Evolutionary conservation across 192 early-diverging fungal genomes (phyloP).

Genomic region (Phlyctochytrium bullatum): DNA sequence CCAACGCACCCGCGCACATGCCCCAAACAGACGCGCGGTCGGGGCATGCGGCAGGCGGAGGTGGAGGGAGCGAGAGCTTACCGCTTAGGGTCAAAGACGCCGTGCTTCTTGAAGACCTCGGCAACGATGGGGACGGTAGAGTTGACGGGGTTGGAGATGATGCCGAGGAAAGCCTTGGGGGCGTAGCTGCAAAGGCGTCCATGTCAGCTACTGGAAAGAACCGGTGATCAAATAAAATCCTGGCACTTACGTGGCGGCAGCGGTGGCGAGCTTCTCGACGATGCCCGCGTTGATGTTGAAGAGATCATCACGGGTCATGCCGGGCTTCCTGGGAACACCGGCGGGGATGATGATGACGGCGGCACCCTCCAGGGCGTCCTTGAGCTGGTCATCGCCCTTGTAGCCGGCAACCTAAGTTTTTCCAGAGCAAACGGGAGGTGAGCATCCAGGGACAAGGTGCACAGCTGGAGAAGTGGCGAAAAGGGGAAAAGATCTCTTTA

Average conservation of each 20-base stretch:
- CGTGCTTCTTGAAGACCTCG: conserved; percentile 58
- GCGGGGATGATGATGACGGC: conserved; percentile 90
- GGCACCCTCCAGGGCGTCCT: conserved; percentile 63
- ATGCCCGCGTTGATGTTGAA: conserved; percentile 99
- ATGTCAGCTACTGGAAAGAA: neutral
- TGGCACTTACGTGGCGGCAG: conserved; percentile 68
- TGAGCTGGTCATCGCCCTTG: conserved; percentile 65
- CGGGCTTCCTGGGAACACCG: conserved; percentile 96
- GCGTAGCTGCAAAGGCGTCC: conserved; percentile 38
- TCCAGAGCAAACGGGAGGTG: neutral
- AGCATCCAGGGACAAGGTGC: neutral
- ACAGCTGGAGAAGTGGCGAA: neutral
- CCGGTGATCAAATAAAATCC: conserved; percentile 11
- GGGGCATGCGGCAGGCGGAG: neutral
- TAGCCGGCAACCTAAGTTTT: conserved; percentile 57
- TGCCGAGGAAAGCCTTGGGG: conserved; percentile 60
- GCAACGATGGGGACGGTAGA: conserved; percentile 65
- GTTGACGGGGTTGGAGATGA: conserved; percentile 72
- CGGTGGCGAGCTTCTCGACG: conserved; percentile 77
- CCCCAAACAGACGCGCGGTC: no score
- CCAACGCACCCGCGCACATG: no score
- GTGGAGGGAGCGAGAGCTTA: conserved; percentile 1
- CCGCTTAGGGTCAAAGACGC: conserved; percentile 61
- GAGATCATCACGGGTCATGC: conserved; percentile 98
- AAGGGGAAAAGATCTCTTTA: conserved; percentile 1